Evolutionary conservation across 208 protist genomes (phyloP).

Genomic region (Kentomonas sorsogonicus): DNA sequence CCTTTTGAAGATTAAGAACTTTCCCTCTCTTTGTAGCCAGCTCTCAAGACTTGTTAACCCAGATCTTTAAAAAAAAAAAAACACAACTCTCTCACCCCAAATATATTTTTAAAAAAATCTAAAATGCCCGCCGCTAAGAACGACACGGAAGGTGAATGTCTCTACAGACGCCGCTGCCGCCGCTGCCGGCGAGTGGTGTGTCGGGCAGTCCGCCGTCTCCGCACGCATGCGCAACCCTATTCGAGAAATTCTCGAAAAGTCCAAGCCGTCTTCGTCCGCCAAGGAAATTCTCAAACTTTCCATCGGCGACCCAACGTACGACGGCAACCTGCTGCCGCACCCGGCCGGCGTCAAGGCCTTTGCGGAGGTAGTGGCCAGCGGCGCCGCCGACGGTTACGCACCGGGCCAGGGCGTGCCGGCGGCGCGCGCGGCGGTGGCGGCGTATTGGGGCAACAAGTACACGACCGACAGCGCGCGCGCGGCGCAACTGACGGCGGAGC

Average conservation of each 20-base stretch:
- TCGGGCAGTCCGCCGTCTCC: not conserved
- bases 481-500: conserved; percentile 32
- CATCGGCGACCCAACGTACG: conserved; percentile 64
- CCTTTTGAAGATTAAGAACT: too few species aligned
- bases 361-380: conserved; percentile 34
- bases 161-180: not conserved
- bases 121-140: too few species aligned
- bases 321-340: conserved; percentile 60
- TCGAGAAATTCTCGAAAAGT: conserved; percentile 35
- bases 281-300: conserved; percentile 15
- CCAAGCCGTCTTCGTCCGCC: conserved; percentile 29
- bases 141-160: too few species aligned
- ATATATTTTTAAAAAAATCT: conserved; percentile 7
- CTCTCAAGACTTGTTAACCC: not conserved
- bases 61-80: not conserved
- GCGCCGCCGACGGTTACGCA: conserved; percentile 74
- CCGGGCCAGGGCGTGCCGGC: conserved; percentile 43
- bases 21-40: not conserved
- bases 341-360: conserved; percentile 30
- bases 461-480: conserved; percentile 20
- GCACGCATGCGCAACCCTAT: conserved; percentile 12
- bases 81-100: too few species aligned
- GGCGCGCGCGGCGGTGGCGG: conserved; percentile 45
- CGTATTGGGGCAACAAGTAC: conserved; percentile 41
- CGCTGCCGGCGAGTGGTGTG: not conserved